phyloP scores from a whole-genome alignment of 169 alveolate genomes.

The Cryptosporidium baileyi region DNA sequence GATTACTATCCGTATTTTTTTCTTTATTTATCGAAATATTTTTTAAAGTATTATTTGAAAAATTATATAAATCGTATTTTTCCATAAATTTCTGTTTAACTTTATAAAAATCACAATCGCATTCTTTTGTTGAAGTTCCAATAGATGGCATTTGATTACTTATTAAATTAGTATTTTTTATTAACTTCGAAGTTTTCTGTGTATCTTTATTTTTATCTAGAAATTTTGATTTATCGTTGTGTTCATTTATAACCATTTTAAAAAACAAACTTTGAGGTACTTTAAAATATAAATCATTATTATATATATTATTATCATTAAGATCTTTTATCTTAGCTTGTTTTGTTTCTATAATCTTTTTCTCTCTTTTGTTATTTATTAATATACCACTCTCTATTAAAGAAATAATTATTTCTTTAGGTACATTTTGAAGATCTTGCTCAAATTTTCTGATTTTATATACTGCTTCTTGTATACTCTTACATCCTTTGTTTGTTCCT shows the following conservation, averaged over 20 bases:
- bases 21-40: neutral
- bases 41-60: neutral
- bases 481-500: neutral
- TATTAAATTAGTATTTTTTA: neutral
- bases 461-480: constrained; percentile 59
- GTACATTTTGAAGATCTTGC: constrained; percentile 23
- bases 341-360: neutral
- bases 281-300: neutral
- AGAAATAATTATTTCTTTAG: constrained; percentile 11
- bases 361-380: neutral
- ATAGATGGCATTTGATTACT: neutral
- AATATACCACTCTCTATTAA: neutral
- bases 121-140: neutral
- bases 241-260: constrained; percentile 1
- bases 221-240: neutral
- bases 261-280: constrained; percentile 59
- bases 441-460: constrained; percentile 45
- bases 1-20: neutral
- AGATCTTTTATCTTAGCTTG: neutral
- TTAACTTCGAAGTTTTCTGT: neutral
- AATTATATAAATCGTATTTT: constrained; percentile 13
- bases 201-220: neutral
- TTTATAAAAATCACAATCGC: constrained; percentile 44
- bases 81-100: constrained; percentile 26
- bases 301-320: neutral